Evolutionary conservation across 371 early-diverging fungal species (phyloP), one percentile per base, ranked within the genome.

Genomic region (Blyttiomyces sp.): DNA sequence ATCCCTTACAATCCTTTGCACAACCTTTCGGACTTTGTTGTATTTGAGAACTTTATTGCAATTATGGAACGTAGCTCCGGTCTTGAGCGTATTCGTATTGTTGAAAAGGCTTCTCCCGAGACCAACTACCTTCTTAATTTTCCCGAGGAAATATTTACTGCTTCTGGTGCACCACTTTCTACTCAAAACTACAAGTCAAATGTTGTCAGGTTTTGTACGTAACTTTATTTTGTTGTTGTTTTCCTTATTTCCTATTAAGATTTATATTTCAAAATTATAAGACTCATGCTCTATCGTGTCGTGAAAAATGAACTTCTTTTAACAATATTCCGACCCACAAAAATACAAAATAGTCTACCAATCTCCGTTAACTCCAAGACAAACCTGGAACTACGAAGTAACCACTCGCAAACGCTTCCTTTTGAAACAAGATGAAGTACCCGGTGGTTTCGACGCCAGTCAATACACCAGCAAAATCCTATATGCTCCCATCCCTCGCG

Each of bases 1-100:
- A 60, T 72, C n/a, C 72, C 74, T 0, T 77, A 77, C 59, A 72
- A 77, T 34, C 74, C 74, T 0, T 51, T 61, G 50, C 60, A 43
- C 24, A 36, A 72, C 21, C 7, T 74, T 24, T 31, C n/a, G 17
- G 62, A 59, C 2, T 17, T 72, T 17, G 16, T 51, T 1, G 56
- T 72, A 1, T 77, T 76, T 57, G 34, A 64, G 46, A 57, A 39
- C 19, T 64, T 57, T 44, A 42, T 68, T 19, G 67, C 59, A 5
- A 42, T 71, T 17, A 49, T 57, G 28, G 69, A 70, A 42, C 66
- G 75, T 2, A 57, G 62, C 34, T 66, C 57, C 23, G 73, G 66
- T 7, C 49, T 67, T 24, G 23, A 45, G 49, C 45, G 59, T 1
- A 35, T 72, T 23, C 46, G 69, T 3, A 43, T 72, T 6, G 19